Conservation (phyloP, 2,329 filamentous ascomycete species). For the Phymatotrichopsis omnivora region DNA sequence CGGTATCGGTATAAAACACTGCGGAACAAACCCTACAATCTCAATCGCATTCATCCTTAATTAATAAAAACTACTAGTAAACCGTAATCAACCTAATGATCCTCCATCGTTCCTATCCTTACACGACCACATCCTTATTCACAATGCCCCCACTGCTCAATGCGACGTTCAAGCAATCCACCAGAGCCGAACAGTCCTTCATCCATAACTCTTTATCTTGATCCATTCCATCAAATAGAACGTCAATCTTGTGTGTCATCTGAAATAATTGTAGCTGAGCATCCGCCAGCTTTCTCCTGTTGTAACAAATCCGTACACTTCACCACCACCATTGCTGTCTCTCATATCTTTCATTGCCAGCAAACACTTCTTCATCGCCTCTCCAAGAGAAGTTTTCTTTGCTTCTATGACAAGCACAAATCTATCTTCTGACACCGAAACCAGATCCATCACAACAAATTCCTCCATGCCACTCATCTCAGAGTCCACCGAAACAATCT, state of each 20-base stretch:
- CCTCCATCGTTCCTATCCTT: background rate
- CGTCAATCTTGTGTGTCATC: constrained; percentile 1
- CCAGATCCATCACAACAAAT: constrained; percentile 6
- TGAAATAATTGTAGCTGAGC: constrained; percentile 2
- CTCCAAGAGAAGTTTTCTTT: constrained; percentile 5
- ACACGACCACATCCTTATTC: constrained; percentile 2
- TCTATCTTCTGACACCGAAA: constrained; percentile 1
- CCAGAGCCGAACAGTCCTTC: too few species aligned
- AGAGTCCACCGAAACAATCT: constrained; percentile 1
- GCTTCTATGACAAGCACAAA: constrained; percentile 2
- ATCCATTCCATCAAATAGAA: too few species aligned
- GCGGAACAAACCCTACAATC: too few species aligned
- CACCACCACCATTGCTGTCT: constrained; percentile 12
- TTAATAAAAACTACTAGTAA: too few species aligned
- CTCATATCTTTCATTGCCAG: constrained; percentile 10
- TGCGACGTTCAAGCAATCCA: background rate
- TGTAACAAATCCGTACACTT: constrained; percentile 11
- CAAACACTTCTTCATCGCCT: constrained; percentile 10
- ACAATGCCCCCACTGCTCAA: background rate
- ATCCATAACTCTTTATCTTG: constrained; percentile 4
- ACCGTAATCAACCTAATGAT: too few species aligned
- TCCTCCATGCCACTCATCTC: constrained; percentile 1
- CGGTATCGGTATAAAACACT: too few species aligned
- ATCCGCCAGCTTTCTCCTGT: constrained; percentile 10
- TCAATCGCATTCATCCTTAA: too few species aligned